Base-by-base conservation (phyloP, 163 green algal species). In the Coccomyxa subellipsoidea region DNA sequence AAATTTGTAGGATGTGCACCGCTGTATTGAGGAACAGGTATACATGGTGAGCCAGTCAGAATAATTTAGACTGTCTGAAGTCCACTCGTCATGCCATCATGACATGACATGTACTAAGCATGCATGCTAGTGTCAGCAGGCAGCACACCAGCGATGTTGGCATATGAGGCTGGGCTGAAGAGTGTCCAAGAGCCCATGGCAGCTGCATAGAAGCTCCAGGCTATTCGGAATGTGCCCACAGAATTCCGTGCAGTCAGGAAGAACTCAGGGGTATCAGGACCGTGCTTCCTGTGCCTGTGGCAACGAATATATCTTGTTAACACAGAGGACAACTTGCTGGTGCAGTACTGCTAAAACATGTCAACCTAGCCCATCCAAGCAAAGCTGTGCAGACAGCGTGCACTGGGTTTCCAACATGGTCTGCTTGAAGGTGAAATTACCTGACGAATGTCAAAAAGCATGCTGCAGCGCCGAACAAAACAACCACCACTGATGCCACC, bases 111-210 rank as follows among this genome's bases (percentile, higher is more conserved):
- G n/a, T n/a, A n/a, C 2, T 54, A 76, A 21, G 38, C 31, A 75
- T 75, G 29, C 23, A 75, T 53, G 47, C 31, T n/a, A 6, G 38
- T 38, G 0, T 21, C 40, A 71, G 40, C 29, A 34, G 25, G 35
- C 29, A 53, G 25, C 31, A 32, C 31, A 80, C 80, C 80, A 37
- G 80, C 39, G 29, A 29, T 90, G 23, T 88, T 84, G 4, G 90
- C 90, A 82, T 96, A 97, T 15, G 69, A 85, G 35, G 91, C 81
- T 7, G 90, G 87, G 29, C 81, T 84, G 31, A 91, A 86, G 25
- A 96, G 86, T 6, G 90, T 89, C 92, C 92, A 96, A n/a, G 92
- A 92, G 31, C 92, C 92, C 32, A 94, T 84, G 21, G 87, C 89
- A 7, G 82, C 86, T 2, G 88, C 89, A 84, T 89, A 95, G 86